Conservation (phyloP, 2,329 filamentous ascomycete species). For the Sarocladium oryzae region DNA sequence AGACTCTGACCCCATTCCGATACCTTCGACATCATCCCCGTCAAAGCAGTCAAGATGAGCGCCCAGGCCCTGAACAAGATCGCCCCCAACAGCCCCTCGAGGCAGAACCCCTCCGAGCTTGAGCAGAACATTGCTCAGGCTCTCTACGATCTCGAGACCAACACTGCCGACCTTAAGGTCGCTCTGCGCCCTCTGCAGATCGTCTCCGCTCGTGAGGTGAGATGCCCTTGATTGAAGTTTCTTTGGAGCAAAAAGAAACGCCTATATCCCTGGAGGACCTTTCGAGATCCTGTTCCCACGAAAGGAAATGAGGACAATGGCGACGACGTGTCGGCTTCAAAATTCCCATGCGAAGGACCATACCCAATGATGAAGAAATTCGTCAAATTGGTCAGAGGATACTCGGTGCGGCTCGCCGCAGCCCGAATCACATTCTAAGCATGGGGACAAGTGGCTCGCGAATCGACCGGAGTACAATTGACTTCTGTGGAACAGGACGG, state of each 20-base stretch:
- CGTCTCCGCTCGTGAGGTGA: slow-evolving; percentile 98
- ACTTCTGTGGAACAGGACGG: slow-evolving; percentile 60
- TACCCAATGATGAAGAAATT: slow-evolving; percentile 1
- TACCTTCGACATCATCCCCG: slow-evolving; percentile 19
- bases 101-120: slow-evolving; percentile 93
- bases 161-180: slow-evolving; percentile 95
- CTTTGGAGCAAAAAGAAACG: slow-evolving; percentile 20
- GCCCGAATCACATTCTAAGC: slow-evolving; percentile 6
- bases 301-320: slow-evolving; percentile 26
- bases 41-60: slow-evolving; percentile 51
- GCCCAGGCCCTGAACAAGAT: slow-evolving; percentile 91
- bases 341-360: slow-evolving; percentile 7
- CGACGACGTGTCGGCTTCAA: slow-evolving; percentile 16
- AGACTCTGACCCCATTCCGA: slow-evolving; percentile 19
- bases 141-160: slow-evolving; percentile 98
- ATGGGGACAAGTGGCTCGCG: slow-evolving; percentile 14
- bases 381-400: neutral
- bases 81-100: slow-evolving; percentile 91
- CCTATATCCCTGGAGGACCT: slow-evolving; percentile 14
- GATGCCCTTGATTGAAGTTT: slow-evolving; percentile 35
- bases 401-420: neutral
- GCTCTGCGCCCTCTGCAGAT: slow-evolving; percentile 97
- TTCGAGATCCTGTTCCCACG: slow-evolving; percentile 38
- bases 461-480: slow-evolving; percentile 32
- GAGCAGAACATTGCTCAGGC: slow-evolving; percentile 95